Conservation (phyloP, 371 early-diverging fungal genomes). For the Choanephora cucurbitarum region DNA sequence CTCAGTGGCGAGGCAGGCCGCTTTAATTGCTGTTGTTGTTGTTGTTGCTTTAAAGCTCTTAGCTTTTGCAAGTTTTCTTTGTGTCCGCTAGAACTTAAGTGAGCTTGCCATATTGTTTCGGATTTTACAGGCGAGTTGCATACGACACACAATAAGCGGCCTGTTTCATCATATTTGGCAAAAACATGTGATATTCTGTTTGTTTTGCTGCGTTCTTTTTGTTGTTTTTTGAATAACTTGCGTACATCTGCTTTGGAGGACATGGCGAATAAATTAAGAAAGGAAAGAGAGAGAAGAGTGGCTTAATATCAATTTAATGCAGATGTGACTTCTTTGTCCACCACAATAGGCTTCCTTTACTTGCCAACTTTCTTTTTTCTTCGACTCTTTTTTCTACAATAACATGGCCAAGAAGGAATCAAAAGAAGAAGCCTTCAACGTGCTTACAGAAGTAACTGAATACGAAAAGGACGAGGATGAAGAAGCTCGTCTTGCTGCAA, state of each 20-base stretch:
- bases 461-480: conserved; percentile 14
- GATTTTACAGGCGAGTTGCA: conserved; percentile 36
- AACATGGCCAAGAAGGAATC: conserved; percentile 18
- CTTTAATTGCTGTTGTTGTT: conserved; percentile 25
- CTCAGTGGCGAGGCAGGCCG: conserved; percentile 19
- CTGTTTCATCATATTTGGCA: conserved; percentile 48
- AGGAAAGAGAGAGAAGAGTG: too few relatives aligned
- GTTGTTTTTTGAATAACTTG: conserved; percentile 44
- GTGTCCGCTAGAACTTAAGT: conserved; percentile 36
- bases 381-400: background rate
- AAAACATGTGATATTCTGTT: conserved; percentile 43
- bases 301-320: background rate
- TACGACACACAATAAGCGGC: conserved; percentile 36
- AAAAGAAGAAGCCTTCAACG: conserved; percentile 23
- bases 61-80: conserved; percentile 44
- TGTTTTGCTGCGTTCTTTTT: conserved; percentile 35
- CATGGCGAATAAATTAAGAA: too few relatives aligned
- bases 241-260: conserved; percentile 41
- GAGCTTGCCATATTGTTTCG: conserved; percentile 43
- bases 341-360: too few relatives aligned
- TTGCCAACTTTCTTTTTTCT: conserved; percentile 6
- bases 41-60: conserved; percentile 34
- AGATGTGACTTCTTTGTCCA: conserved; percentile 12
- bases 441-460: conserved; percentile 22
- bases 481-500: conserved; percentile 13